Percentiles rank a stretch among this genome's conserved stretches.
Evolutionary conservation across 2,329 filamentous ascomycete genomes (phyloP).

Genomic region (Cladosporium velox): DNA sequence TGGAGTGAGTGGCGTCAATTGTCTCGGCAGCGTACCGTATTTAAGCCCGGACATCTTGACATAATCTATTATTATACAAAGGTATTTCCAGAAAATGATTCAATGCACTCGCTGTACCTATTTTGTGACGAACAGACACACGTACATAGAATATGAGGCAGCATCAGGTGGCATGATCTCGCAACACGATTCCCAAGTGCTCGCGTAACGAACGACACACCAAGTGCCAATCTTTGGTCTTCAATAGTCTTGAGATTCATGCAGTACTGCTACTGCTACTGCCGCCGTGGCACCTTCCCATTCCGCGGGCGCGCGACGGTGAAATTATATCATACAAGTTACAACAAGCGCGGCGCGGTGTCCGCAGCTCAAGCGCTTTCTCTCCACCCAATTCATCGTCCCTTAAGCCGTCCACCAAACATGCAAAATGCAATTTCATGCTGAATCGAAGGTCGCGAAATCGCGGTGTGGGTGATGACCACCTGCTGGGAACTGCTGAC

Average conservation of each 20-base stretch:
- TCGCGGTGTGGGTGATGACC: background rate
- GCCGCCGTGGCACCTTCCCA: background rate
- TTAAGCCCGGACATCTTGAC: background rate
- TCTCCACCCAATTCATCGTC: background rate
- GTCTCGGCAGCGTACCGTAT: slow-evolving; percentile 9
- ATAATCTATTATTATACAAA: background rate
- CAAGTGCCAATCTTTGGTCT: background rate
- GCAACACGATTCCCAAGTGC: background rate
- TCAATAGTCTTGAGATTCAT: background rate
- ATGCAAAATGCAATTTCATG: background rate
- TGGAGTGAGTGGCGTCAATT: background rate
- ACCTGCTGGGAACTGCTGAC: background rate
- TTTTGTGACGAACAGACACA: background rate
- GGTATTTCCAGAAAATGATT: too few relatives aligned
- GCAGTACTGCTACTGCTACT: slow-evolving; percentile 5
- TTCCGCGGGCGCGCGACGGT: background rate
- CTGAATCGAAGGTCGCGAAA: background rate
- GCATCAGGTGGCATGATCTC: background rate
- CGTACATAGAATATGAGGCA: background rate
- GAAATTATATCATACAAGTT: slow-evolving; percentile 11
- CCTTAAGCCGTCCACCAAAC: background rate
- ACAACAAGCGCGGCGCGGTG: slow-evolving; percentile 1
- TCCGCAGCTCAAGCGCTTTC: background rate
- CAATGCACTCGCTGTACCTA: too few relatives aligned
- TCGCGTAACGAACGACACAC: background rate